Evolutionary conservation across 2,329 filamentous ascomycete species (phyloP).

Genomic region (Colletotrichum sp.): DNA sequence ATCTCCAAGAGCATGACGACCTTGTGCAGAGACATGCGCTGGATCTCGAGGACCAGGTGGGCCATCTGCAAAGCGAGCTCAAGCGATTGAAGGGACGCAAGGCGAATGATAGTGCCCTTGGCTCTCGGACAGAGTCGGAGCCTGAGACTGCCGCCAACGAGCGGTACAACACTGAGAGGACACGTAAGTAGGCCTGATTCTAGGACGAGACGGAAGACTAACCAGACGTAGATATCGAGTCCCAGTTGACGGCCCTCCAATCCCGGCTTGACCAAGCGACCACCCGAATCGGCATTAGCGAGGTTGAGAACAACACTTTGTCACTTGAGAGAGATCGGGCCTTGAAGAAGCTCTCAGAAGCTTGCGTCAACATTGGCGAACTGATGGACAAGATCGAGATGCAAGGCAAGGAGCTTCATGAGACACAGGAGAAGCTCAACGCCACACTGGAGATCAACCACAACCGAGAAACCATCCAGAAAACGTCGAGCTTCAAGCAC

Average conservation of each 20-base stretch:
- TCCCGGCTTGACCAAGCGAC: slow-evolving; percentile 67
- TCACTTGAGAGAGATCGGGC: slow-evolving; percentile 70
- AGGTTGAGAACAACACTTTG: slow-evolving; percentile 68
- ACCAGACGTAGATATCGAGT: slow-evolving; percentile 55
- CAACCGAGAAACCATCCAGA: slow-evolving; percentile 32
- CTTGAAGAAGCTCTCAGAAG: slow-evolving; percentile 65
- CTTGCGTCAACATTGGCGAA: slow-evolving; percentile 62
- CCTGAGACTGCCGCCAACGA: slow-evolving; percentile 47
- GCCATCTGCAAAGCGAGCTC: slow-evolving; percentile 54
- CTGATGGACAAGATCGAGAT: slow-evolving; percentile 47
- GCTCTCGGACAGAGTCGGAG: slow-evolving; percentile 41
- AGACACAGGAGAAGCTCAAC: slow-evolving; percentile 45
- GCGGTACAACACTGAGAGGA: slow-evolving; percentile 57
- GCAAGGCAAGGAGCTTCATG: slow-evolving; percentile 47
- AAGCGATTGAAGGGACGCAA: slow-evolving; percentile 47
- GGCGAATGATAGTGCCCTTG: slow-evolving; percentile 41
- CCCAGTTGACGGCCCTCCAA: slow-evolving; percentile 64
- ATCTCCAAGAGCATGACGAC: slow-evolving; percentile 61
- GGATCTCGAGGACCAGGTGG: slow-evolving; percentile 56
- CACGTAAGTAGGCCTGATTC: slow-evolving; percentile 48
- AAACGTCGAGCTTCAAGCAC: slow-evolving; percentile 44
- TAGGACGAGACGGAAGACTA: neutral
- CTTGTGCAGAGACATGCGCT: slow-evolving; percentile 60
- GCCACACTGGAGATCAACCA: slow-evolving; percentile 32
- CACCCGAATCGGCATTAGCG: slow-evolving; percentile 65